Base-by-base conservation (phyloP, 257 asterid species). In the Mitragyna speciosa region DNA sequence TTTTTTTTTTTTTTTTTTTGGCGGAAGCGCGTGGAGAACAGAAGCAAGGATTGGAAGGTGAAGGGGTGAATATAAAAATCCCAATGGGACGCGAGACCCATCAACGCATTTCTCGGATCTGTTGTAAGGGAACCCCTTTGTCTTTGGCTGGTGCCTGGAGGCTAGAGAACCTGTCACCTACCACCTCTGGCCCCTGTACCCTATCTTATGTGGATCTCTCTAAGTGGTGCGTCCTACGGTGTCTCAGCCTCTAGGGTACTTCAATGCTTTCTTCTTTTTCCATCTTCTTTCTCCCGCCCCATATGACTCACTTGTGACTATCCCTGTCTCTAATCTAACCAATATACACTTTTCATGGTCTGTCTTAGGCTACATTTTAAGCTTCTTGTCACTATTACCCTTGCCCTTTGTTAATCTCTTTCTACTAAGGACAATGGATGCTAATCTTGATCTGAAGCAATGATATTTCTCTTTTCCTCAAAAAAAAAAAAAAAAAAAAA, bases 31-130 rank as follows among this genome's bases (percentile, higher is more conserved):
- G 85, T 78, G 84, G 58, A 48, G 9, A 12, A 22, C 31, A 43
- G 47, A 51, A 17, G 80, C 24, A 16, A 36, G 41, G 0, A 3
- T 1, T 0, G 48, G 56, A 9, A 74, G 77, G 48, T 82, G 80
- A 31, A 3, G 1, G 39, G 10, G 8, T 9, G 78, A 19, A 24
- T 47, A 17, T 1, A 47, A 31, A 52, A 75, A 43, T 2, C 64
- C 15, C 41, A 56, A n/a, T 30, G 73, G 73, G 74, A 19, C 26
- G 58, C 63, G 76, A 36, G 91, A 83, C 90, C 79, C 83, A 89
- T 89, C 92, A 87, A 86, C 96, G 96, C 77, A 87, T 89, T 91
- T 91, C 91, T 91, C 93, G 93, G 93, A 91, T 89, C 93, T 91
- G 90, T 82, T 83, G 92, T 78, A 82, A 84, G 85, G 85, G 83